Conservation (phyloP, 2,329 filamentous ascomycete species). For the Chrysosporium keratinophilum region DNA sequence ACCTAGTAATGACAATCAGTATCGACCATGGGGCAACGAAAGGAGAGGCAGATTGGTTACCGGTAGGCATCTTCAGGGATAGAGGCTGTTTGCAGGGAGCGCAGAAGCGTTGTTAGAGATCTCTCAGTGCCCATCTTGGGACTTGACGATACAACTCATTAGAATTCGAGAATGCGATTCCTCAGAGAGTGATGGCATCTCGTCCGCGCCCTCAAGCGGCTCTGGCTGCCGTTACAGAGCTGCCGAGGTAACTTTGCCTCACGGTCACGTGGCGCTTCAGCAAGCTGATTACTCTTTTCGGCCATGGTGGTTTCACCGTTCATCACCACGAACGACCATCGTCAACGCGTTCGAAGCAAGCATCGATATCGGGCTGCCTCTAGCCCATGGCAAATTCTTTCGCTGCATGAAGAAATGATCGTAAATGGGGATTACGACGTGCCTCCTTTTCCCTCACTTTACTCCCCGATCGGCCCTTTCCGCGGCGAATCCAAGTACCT, state of each 20-base stretch:
- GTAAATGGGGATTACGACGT: slow-evolving; percentile 47
- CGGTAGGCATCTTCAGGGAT: slow-evolving; percentile 50
- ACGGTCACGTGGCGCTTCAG: background rate
- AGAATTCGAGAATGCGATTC: background rate
- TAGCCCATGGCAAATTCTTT: background rate
- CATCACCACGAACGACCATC: background rate
- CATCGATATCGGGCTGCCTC: background rate
- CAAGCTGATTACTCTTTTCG: too few relatives aligned
- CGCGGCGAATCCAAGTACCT: slow-evolving; percentile 53
- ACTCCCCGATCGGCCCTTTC: slow-evolving; percentile 55
- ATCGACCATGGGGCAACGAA: slow-evolving; percentile 16
- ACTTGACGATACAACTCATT: background rate
- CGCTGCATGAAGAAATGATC: slow-evolving; percentile 17
- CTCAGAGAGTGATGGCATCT: background rate
- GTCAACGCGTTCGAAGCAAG: too few relatives aligned
- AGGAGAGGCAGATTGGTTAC: slow-evolving; percentile 28
- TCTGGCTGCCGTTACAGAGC: too few relatives aligned
- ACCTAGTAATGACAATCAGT: slow-evolving; percentile 25
- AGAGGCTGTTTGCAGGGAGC: slow-evolving; percentile 50
- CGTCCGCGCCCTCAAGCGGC: too few relatives aligned
- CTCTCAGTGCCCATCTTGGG: slow-evolving; percentile 48
- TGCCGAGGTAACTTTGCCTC: background rate
- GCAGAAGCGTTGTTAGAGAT: slow-evolving; percentile 49
- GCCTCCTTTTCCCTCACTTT: slow-evolving; percentile 71
- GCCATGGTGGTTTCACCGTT: too few relatives aligned